Percentiles rank a stretch among this genome's conserved stretches.
These are phyloP conservation scores for Phytophthora aleatoria DNA, from an alignment of 352 stramenopile genomes.

Conservation along the genomic window DNA sequence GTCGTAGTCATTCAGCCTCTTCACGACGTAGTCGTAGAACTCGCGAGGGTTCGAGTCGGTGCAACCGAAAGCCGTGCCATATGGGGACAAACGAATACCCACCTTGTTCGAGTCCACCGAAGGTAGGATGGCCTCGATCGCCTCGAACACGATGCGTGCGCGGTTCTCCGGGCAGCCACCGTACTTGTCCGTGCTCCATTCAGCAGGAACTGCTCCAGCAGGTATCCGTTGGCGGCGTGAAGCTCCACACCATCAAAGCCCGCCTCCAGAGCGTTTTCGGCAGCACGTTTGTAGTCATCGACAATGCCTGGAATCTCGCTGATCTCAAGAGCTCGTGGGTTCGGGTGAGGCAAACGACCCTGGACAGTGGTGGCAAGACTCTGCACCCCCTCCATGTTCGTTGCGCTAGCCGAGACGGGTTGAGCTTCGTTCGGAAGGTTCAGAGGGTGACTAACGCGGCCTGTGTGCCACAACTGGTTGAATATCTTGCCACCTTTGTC, in stretches of 20 bases:
- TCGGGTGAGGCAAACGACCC: constrained; percentile 42
- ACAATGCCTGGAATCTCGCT: constrained; percentile 66
- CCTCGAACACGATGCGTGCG: constrained; percentile 67
- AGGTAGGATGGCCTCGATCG: constrained; percentile 53
- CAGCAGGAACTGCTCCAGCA: constrained; percentile 91
- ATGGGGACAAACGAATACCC: constrained; percentile 42
- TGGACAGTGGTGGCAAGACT: constrained; percentile 36
- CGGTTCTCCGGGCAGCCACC: constrained; percentile 84
- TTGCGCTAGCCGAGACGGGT: constrained; percentile 52
- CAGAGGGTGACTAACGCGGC: constrained; percentile 57
- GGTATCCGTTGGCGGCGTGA: constrained; percentile 91
- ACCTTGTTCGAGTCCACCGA: constrained; percentile 38
- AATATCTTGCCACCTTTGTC: constrained; percentile 79
- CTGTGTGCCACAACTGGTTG: constrained; percentile 88
- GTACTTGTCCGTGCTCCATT: constrained; percentile 49
- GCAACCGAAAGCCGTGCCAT: constrained; percentile 41
- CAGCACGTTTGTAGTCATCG: constrained; percentile 34
- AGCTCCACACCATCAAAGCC: constrained; percentile 93
- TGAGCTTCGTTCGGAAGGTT: constrained; percentile 53
- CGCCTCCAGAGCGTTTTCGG: constrained; percentile 59
- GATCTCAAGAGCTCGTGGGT: constrained; percentile 63
- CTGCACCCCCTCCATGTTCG: constrained; percentile 35
- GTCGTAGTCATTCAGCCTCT: constrained; percentile 44
- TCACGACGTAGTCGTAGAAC: constrained; percentile 47
- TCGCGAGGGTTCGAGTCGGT: constrained; percentile 46